Percentiles rank a stretch among this genome's conserved stretches.
Evolutionary conservation across 306 rosid genomes (phyloP).

Genomic region (Mucuna pruriens): DNA sequence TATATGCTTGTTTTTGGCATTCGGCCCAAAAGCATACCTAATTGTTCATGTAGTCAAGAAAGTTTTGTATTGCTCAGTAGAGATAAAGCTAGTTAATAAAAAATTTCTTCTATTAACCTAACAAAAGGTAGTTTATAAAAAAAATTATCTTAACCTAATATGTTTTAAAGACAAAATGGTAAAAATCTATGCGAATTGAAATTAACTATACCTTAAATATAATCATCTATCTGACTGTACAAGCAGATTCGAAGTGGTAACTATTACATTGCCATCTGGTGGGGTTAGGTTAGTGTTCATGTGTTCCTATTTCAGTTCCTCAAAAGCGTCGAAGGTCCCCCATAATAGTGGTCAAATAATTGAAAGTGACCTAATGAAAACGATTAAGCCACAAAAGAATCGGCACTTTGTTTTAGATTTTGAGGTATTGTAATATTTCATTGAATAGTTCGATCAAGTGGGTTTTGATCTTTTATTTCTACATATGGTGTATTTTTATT

Average conservation of each 20-base stretch:
- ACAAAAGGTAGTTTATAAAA: no score
- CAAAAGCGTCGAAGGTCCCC: constrained; percentile 43
- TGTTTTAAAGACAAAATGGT: no score
- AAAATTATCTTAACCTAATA: no score
- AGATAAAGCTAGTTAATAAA: no score
- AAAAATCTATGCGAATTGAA: no score
- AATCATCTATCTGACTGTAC: no score
- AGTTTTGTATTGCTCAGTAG: no score
- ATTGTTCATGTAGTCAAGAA: no score
- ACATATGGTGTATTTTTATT: neutral
- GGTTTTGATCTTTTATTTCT: constrained; percentile 27
- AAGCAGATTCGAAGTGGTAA: no score
- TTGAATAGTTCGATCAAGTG: constrained; percentile 13
- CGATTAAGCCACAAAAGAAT: constrained; percentile 33
- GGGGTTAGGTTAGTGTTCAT: constrained; percentile 31
- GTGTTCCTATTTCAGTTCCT: constrained; percentile 24
- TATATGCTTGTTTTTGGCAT: constrained; percentile 49
- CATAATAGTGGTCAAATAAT: constrained; percentile 39
- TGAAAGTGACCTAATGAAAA: constrained; percentile 42
- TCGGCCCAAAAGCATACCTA: neutral
- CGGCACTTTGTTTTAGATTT: neutral
- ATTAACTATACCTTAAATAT: no score
- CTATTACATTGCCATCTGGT: constrained; percentile 29
- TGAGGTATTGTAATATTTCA: neutral
- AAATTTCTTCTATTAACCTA: no score